A percentile compares a stretch with the other conserved stretches of the same genome.
These are phyloP conservation scores for Takakia lepidozioides DNA, from an alignment of 225 moss, liverwort and hornwort genomes.

Conservation along the genomic window DNA sequence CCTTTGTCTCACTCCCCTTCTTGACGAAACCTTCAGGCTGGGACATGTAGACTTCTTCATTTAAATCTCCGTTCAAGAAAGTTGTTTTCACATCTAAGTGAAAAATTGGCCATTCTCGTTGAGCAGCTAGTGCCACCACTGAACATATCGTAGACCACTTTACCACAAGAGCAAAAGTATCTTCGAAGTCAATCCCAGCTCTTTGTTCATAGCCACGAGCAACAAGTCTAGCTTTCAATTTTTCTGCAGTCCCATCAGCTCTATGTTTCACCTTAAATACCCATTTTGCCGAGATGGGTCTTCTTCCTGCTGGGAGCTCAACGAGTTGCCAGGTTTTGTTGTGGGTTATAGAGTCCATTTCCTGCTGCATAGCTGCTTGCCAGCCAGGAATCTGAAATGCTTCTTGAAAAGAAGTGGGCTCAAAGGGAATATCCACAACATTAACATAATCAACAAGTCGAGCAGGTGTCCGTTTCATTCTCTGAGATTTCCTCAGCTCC, in stretches of 20 bases:
- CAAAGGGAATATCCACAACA: neutral
- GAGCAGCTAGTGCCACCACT: neutral
- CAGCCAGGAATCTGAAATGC: no score
- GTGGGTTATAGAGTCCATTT: no score
- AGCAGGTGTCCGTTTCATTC: no score
- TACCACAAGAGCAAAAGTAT: constrained; percentile 3
- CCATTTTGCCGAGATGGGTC: no score
- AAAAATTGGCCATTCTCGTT: neutral
- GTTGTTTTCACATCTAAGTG: constrained; percentile 7
- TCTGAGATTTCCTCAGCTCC: no score
- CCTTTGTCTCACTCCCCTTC: neutral
- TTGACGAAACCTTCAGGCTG: constrained; percentile 4
- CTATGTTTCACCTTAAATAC: no score
- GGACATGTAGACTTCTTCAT: constrained; percentile 7
- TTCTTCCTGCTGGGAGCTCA: no score
- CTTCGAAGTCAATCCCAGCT: neutral
- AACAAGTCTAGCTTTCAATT: constrained; percentile 5
- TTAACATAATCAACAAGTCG: neutral
- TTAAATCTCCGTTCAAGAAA: constrained; percentile 5
- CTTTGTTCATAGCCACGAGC: constrained; percentile 4
- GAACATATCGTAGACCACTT: constrained; percentile 2
- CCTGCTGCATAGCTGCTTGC: no score
- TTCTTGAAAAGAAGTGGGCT: neutral
- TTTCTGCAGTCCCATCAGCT: neutral
- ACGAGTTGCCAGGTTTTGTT: no score